Conservation (phyloP, 2,329 filamentous ascomycete species). For the Dothistroma pini region DNA sequence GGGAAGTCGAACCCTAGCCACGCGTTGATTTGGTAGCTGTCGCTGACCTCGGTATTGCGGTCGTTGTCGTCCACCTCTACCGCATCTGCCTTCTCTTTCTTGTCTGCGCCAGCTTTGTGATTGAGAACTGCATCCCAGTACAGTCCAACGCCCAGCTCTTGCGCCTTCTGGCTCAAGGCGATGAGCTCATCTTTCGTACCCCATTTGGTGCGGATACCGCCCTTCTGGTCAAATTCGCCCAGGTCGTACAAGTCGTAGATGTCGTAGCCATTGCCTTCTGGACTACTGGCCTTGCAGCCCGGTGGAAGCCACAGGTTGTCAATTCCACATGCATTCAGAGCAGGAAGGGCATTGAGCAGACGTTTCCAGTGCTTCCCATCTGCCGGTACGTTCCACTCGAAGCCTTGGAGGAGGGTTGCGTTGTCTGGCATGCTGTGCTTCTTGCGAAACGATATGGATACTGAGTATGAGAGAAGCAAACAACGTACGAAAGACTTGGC, state of each 20-base stretch:
- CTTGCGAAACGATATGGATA: background rate
- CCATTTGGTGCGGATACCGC: constrained; percentile 61
- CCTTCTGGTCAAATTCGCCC: constrained; percentile 69
- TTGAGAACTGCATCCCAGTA: constrained; percentile 70
- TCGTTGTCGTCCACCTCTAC: constrained; percentile 55
- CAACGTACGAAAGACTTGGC: background rate
- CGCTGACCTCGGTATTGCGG: constrained; percentile 17
- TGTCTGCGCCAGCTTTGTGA: constrained; percentile 65
- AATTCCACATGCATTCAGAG: constrained; percentile 57
- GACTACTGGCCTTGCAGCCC: constrained; percentile 60
- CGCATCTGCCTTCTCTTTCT: constrained; percentile 58
- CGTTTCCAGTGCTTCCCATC: constrained; percentile 62
- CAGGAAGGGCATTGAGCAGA: constrained; percentile 50
- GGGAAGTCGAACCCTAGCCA: constrained; percentile 66
- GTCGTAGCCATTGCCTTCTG: constrained; percentile 56
- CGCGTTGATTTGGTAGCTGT: constrained; percentile 53
- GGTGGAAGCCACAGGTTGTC: constrained; percentile 65
- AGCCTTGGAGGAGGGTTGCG: constrained; percentile 61
- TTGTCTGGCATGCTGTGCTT: constrained; percentile 24
- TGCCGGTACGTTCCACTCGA: constrained; percentile 66
- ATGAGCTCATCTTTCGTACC: constrained; percentile 60
- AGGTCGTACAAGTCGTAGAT: constrained; percentile 55
- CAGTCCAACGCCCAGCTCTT: constrained; percentile 53
- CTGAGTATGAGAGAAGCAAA: background rate
- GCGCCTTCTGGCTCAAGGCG: constrained; percentile 49